Percentiles rank a stretch among this genome's conserved stretches.
Conservation (phyloP, 202 grass and related monocot genomes). For the Setaria italica region DNA sequence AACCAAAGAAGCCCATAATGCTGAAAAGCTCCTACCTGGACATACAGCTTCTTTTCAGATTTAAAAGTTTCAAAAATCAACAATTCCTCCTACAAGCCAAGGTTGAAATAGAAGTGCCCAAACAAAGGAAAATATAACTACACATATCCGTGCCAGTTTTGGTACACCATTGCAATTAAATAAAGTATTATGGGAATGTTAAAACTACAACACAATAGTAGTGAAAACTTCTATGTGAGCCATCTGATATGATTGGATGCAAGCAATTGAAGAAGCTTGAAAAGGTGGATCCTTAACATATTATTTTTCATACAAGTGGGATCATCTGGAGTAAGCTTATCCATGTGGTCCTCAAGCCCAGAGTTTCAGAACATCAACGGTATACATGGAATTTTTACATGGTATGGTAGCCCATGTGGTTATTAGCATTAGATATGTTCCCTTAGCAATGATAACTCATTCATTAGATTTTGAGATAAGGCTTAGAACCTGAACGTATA, state of each 20-base stretch:
- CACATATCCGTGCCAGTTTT: background rate
- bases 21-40: background rate
- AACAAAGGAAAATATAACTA: slow-evolving; percentile 3
- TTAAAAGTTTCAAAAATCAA: background rate
- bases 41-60: background rate
- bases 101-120: background rate
- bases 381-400: background rate
- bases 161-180: background rate
- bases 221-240: background rate
- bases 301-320: background rate
- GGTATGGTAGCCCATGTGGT: background rate
- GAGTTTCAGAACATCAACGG: slow-evolving; percentile 15
- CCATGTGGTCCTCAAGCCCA: slow-evolving; percentile 8
- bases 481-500: slow-evolving; percentile 85
- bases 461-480: slow-evolving; percentile 27
- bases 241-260: background rate
- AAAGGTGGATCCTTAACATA: slow-evolving; percentile 12
- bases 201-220: background rate
- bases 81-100: background rate
- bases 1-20: slow-evolving; percentile 9
- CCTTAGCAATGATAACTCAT: background rate
- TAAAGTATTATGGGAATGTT: background rate
- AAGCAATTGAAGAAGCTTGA: background rate
- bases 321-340: slow-evolving; percentile 6
- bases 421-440: background rate